Evolutionary conservation across 2,329 filamentous ascomycete species (phyloP), one percentile per base, ranked within the genome.

Genomic region (Metarhizium robertsii): DNA sequence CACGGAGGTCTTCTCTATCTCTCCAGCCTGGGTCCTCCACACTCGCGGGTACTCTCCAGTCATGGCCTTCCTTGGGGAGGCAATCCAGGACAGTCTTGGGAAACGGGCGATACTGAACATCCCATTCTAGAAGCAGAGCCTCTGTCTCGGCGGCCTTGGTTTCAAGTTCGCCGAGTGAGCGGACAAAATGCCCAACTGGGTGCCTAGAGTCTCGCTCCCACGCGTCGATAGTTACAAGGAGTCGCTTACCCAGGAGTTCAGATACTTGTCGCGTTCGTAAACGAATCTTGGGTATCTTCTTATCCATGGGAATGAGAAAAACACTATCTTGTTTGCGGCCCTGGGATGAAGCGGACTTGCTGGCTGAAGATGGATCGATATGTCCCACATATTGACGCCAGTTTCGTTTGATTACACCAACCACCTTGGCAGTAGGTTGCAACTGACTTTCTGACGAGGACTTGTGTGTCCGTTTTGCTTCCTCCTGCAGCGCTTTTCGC

Each of bases 311-410:
- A 51, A 97, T 85, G 18, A 99, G 79, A 71, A 99, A 99, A 14
- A 99, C 91, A 16, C 84, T 95, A 67, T 96, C 91, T 67, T 95
- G 90, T 64, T 88, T 88, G 57, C 91, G 83, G 34, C 90, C 90
- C 62, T 91, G 86, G 57, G 84, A 86, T 58, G 84, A 86, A 2
- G 82, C 81, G 3, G 84, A 81, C 53, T 85, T 83, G 64, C 86
- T 86, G 51, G 91, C 86, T 2, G 92, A 95, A 11, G 88, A 89
- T 52, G 87, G 85, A 67, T 99, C 94, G 55, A 99, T 87, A 67
- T 96, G 92, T 2, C 94, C 94, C 59, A 99, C 94, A 64, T 96
- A 97, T 71, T 97, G 95, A 58, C 94, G 83, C 94, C 94, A 99
- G 70, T 97, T 97, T 53, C 94, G 84, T 73, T 95, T 96, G 67